phyloP scores from a whole-genome alignment of 768 basidiomycete genomes.

The Xerocomellus intermedius region DNA sequence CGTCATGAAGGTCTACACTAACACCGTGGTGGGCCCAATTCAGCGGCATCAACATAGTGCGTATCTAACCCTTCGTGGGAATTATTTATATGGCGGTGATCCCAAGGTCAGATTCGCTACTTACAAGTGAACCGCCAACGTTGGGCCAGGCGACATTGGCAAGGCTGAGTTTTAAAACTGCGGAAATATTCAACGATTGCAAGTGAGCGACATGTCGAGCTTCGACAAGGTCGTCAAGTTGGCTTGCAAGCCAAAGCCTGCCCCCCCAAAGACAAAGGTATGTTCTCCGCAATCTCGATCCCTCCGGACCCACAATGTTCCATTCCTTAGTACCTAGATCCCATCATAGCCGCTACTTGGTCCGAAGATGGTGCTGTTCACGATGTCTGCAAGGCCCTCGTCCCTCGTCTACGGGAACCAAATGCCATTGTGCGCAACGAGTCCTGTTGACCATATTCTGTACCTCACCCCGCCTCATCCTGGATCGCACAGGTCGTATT shows the following conservation, averaged over 20 bases:
- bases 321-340: conserved; percentile 80
- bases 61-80: not conserved
- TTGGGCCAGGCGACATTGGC: not conserved
- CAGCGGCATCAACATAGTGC: too few relatives aligned
- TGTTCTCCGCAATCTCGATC: conserved; percentile 6
- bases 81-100: too few relatives aligned
- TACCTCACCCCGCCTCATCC: not conserved
- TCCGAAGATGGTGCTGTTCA: conserved; percentile 90
- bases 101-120: too few relatives aligned
- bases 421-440: conserved; percentile 75
- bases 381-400: conserved; percentile 89
- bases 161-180: conserved; percentile 29
- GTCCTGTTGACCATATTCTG: not conserved
- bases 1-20: conserved; percentile 8
- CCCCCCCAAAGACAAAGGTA: conserved; percentile 94
- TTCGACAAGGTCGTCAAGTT: conserved; percentile 92
- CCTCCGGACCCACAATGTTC: not conserved
- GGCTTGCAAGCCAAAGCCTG: conserved; percentile 96
- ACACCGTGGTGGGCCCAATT: too few relatives aligned
- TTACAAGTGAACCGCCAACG: too few relatives aligned
- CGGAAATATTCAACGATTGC: conserved; percentile 6
- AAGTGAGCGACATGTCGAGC: conserved; percentile 53
- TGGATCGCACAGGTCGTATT: conserved; percentile 74
- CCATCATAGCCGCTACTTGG: conserved; percentile 96
- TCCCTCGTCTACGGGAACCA: conserved; percentile 83